Evolutionary conservation across 768 basidiomycete genomes (phyloP).

Genomic region (Imleria badia): DNA sequence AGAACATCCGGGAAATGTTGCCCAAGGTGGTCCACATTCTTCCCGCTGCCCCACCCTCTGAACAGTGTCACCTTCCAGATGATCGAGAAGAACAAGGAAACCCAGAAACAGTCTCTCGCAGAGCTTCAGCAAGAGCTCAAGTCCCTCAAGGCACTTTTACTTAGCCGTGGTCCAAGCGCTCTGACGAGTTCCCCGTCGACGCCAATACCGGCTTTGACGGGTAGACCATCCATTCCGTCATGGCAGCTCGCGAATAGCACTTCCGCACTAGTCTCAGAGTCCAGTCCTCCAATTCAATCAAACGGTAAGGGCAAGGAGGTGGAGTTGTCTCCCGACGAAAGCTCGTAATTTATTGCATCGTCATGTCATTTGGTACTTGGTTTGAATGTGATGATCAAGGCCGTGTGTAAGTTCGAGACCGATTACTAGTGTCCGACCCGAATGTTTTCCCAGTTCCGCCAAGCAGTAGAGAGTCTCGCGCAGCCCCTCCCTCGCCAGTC

Average conservation of each 20-base stretch:
- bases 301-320: conserved; percentile 65
- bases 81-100: conserved; percentile 90
- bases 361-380: conserved; percentile 5
- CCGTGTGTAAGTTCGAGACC: background rate
- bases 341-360: conserved; percentile 15
- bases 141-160: conserved; percentile 85
- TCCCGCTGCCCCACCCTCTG: background rate
- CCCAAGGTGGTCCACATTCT: conserved; percentile 66
- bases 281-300: conserved; percentile 9
- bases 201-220: conserved; percentile 49
- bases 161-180: conserved; percentile 63
- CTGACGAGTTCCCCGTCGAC: conserved; percentile 48
- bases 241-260: conserved; percentile 75
- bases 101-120: conserved; percentile 75
- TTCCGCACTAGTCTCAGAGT: conserved; percentile 20
- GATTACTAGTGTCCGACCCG: background rate
- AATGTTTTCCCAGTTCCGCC: conserved; percentile 77
- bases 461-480: conserved; percentile 70
- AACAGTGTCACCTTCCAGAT: conserved; percentile 51
- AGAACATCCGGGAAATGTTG: conserved; percentile 85
- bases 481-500: conserved; percentile 42
- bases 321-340: conserved; percentile 25
- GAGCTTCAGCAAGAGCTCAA: conserved; percentile 95
- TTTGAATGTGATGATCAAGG: background rate
- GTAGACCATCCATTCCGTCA: conserved; percentile 77